A percentile compares a stretch with the other conserved stretches of the same genome.
Conservation (phyloP, 768 basidiomycete species). For the Suillus paluster region DNA sequence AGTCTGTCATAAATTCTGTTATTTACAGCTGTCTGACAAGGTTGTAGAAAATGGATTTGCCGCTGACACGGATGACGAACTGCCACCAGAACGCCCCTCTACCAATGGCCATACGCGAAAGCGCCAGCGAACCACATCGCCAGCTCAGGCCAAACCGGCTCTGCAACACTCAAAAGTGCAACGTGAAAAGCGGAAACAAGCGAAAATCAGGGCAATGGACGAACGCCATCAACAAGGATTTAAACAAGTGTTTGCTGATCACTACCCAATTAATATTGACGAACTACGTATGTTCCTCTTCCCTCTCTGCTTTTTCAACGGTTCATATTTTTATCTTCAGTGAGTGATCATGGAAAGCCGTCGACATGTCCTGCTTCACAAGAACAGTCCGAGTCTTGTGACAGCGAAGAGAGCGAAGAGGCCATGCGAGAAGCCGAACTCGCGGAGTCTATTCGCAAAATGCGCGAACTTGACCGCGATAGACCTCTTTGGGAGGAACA, state of each 20-base stretch:
- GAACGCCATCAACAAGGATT: constrained; percentile 42
- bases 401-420: constrained; percentile 37
- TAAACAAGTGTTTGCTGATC: constrained; percentile 36
- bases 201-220: constrained; percentile 43
- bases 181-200: constrained; percentile 47
- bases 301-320: not conserved
- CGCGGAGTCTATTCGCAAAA: constrained; percentile 67
- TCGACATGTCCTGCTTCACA: not conserved
- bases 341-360: not conserved
- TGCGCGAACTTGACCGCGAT: constrained; percentile 69
- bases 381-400: not conserved
- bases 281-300: constrained; percentile 30
- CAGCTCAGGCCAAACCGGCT: constrained; percentile 42
- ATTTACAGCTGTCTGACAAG: constrained; percentile 11
- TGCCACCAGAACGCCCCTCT: constrained; percentile 37
- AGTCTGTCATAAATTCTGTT: constrained; percentile 35
- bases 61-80: constrained; percentile 37
- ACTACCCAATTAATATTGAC: constrained; percentile 26
- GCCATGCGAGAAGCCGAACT: constrained; percentile 47
- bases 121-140: constrained; percentile 56
- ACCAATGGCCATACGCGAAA: constrained; percentile 41
- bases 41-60: constrained; percentile 12
- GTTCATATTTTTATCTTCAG: constrained; percentile 1
- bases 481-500: constrained; percentile 63
- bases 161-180: constrained; percentile 41